These are phyloP conservation scores for Alternaria sp. DNA, from an alignment of 2,329 filamentous ascomycete species.

Conservation along the genomic window DNA sequence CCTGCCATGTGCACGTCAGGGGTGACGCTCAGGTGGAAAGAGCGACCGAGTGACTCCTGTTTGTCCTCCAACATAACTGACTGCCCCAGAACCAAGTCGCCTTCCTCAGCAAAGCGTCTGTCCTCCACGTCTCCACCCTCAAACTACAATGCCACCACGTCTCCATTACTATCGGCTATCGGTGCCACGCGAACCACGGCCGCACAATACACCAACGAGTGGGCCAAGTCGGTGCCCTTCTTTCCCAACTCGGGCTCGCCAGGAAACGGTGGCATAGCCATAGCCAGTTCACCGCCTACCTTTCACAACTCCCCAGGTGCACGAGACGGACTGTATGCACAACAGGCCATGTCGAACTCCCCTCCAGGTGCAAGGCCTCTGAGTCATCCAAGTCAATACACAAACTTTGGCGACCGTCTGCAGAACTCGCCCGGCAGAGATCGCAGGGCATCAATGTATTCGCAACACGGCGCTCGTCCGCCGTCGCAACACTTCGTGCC, in stretches of 20 bases:
- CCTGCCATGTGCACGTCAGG: not conserved
- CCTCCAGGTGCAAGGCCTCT: constrained; percentile 49
- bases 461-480: constrained; percentile 53
- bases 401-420: constrained; percentile 52
- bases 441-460: constrained; percentile 63
- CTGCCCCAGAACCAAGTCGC: constrained; percentile 48
- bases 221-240: constrained; percentile 56
- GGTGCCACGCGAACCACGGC: constrained; percentile 48
- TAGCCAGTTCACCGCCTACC: constrained; percentile 56
- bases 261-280: constrained; percentile 51
- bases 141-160: constrained; percentile 50
- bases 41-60: constrained; percentile 4
- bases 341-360: constrained; percentile 52
- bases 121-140: constrained; percentile 46
- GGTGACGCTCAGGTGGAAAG: not conserved
- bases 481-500: constrained; percentile 56
- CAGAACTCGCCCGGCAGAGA: constrained; percentile 48
- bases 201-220: constrained; percentile 55
- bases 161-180: constrained; percentile 50
- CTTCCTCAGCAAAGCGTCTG: constrained; percentile 44
- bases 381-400: constrained; percentile 58
- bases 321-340: constrained; percentile 44
- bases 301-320: constrained; percentile 46
- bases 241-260: constrained; percentile 53
- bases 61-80: constrained; percentile 17